A percentile compares a stretch with the other conserved stretches of the same genome.
Evolutionary conservation across 768 basidiomycete genomes (phyloP).

Genomic region (Cantharellus cinnabarinus): DNA sequence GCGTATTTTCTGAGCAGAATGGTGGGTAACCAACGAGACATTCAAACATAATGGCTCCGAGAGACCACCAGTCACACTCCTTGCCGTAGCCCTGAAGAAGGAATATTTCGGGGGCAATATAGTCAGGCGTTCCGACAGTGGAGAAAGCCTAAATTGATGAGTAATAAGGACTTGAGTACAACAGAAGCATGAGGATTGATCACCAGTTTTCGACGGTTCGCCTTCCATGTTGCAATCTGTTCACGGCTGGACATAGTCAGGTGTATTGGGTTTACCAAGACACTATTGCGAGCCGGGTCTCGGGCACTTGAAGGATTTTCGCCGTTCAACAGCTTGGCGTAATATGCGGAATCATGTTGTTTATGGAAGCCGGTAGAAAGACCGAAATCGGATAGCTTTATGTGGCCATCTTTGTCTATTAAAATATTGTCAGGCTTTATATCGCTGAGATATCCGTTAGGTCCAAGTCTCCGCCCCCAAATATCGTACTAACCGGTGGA

Average conservation of each 20-base stretch:
- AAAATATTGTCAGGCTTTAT: constrained; percentile 99
- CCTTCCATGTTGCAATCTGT: constrained; percentile 96
- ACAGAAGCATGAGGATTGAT: constrained; percentile 9
- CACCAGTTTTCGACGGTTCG: constrained; percentile 86
- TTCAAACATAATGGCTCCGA: constrained; percentile 97
- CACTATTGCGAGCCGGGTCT: constrained; percentile 65
- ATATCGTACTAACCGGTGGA: constrained; percentile 53
- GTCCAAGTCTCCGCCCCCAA: too few relatives aligned
- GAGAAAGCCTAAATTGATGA: constrained; percentile 57
- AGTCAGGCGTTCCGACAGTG: constrained; percentile 90
- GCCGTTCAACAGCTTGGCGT: constrained; percentile 67
- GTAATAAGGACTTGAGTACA: too few relatives aligned
- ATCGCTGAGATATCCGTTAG: constrained; percentile 33
- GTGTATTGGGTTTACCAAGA: constrained; percentile 94
- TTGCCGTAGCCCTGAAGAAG: constrained; percentile 92
- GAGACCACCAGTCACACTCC: constrained; percentile 99
- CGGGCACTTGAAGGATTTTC: constrained; percentile 19
- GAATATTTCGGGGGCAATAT: constrained; percentile 96
- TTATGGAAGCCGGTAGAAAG: constrained; percentile 99
- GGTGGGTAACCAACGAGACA: constrained; percentile 93
- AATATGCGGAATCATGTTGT: constrained; percentile 90
- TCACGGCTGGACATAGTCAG: constrained; percentile 87
- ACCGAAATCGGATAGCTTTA: constrained; percentile 97
- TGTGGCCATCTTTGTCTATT: constrained; percentile 90
- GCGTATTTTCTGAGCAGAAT: constrained; percentile 90